phyloP scores from a whole-genome alignment of 2,329 filamentous ascomycete genomes.

The Ceratocystis diversiconidia region DNA sequence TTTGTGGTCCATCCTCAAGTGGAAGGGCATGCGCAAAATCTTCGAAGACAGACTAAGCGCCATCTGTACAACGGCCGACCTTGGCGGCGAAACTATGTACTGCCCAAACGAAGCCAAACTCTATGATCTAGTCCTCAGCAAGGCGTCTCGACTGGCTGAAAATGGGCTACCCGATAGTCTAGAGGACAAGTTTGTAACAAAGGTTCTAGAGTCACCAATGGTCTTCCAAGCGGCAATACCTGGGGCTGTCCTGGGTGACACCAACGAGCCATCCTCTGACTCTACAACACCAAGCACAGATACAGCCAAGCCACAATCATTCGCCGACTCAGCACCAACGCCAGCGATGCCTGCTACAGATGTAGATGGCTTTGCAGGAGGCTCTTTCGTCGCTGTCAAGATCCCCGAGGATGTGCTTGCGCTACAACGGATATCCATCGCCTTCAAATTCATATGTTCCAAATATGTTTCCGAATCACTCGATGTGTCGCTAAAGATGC shows the following conservation, averaged over 20 bases:
- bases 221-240: conserved; percentile 45
- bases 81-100: conserved; percentile 74
- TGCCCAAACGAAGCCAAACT: conserved; percentile 63
- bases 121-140: conserved; percentile 47
- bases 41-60: conserved; percentile 52
- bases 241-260: conserved; percentile 18
- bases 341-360: conserved; percentile 28
- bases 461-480: conserved; percentile 42
- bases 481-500: conserved; percentile 29
- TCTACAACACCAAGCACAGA: neutral
- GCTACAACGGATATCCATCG: conserved; percentile 50
- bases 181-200: conserved; percentile 71
- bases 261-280: neutral
- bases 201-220: conserved; percentile 62
- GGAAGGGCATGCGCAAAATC: conserved; percentile 32
- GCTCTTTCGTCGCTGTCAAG: neutral
- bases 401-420: conserved; percentile 32
- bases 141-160: conserved; percentile 55
- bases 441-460: conserved; percentile 49
- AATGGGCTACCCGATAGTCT: conserved; percentile 59
- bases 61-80: conserved; percentile 71
- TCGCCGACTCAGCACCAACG: conserved; percentile 19
- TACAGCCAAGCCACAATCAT: neutral
- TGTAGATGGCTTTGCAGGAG: conserved; percentile 24
- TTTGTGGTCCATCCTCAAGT: conserved; percentile 41